Percentiles rank a stretch among this genome's conserved stretches.
phyloP scores from a whole-genome alignment of 208 protist species.

The Leishmania guyanensis region DNA sequence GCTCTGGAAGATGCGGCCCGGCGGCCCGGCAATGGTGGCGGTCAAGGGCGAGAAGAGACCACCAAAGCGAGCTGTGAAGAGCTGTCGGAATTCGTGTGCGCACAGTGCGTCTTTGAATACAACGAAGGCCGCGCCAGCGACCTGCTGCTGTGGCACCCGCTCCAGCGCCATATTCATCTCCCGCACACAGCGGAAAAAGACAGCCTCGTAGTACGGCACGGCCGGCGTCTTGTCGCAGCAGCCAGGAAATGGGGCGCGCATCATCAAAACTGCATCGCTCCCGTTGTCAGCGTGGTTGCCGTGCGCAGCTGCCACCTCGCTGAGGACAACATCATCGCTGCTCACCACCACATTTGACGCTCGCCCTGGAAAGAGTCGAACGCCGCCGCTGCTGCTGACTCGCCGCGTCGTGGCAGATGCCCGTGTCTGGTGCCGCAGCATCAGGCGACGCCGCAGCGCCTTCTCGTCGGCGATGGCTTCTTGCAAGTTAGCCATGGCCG shows the following conservation, averaged over 20 bases:
- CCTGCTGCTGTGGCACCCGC: slow-evolving; percentile 38
- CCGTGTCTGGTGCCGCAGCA: not conserved
- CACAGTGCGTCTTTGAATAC: slow-evolving; percentile 64
- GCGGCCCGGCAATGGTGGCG: slow-evolving; percentile 73
- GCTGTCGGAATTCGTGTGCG: slow-evolving; percentile 77
- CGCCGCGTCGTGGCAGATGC: slow-evolving; percentile 3
- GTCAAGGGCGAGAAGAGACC: slow-evolving; percentile 36
- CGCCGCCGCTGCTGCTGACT: not conserved
- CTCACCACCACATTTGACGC: slow-evolving; percentile 1
- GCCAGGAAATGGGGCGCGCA: slow-evolving; percentile 26
- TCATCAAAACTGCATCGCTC: slow-evolving; percentile 29
- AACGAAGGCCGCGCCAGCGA: slow-evolving; percentile 61
- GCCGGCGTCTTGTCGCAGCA: slow-evolving; percentile 58
- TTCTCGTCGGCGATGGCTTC: slow-evolving; percentile 77
- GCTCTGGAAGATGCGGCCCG: slow-evolving; percentile 62
- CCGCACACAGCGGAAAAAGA: slow-evolving; percentile 37
- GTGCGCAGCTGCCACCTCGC: not conserved
- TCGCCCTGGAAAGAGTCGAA: not conserved
- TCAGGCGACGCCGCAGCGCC: slow-evolving; percentile 37
- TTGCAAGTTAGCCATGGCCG: slow-evolving; percentile 64
- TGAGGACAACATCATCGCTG: not conserved
- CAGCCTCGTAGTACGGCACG: slow-evolving; percentile 50
- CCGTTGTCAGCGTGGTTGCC: not conserved
- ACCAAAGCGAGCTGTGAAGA: slow-evolving; percentile 59
- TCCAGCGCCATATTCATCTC: slow-evolving; percentile 56